phyloP scores from a whole-genome alignment of 306 rosid species.

The Pueraria montana region DNA sequence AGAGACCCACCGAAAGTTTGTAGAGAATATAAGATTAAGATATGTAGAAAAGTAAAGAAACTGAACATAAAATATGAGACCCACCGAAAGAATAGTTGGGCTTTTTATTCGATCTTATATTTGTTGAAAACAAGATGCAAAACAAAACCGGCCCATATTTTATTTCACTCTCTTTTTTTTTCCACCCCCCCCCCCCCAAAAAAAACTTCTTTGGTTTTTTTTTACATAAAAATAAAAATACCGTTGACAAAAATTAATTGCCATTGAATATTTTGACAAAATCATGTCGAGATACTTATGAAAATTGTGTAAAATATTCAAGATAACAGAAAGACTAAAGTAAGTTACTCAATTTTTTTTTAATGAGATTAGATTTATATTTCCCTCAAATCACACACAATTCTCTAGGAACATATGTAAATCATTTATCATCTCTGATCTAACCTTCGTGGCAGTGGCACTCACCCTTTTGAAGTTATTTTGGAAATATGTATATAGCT shows the following conservation, averaged over 20 bases:
- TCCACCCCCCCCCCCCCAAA: too few species aligned
- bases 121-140: not conserved
- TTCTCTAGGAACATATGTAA: not conserved
- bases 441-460: not conserved
- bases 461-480: not conserved
- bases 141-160: not conserved
- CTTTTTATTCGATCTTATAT: not conserved
- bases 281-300: too few species aligned
- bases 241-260: too few species aligned
- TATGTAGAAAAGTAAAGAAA: not conserved
- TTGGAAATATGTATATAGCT: constrained; percentile 22
- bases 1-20: not conserved
- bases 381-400: not conserved
- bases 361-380: not conserved
- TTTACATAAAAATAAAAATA: too few species aligned
- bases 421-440: not conserved
- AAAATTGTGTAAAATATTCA: too few species aligned
- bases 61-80: not conserved
- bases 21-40: too few species aligned
- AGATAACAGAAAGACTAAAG: not conserved
- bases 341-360: not conserved
- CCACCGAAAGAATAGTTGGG: not conserved
- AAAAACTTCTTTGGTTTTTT: too few species aligned
- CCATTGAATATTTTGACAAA: too few species aligned
- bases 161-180: not conserved